Base-by-base conservation (phyloP, 805 yeast species). In the Peterozyma toletana region DNA sequence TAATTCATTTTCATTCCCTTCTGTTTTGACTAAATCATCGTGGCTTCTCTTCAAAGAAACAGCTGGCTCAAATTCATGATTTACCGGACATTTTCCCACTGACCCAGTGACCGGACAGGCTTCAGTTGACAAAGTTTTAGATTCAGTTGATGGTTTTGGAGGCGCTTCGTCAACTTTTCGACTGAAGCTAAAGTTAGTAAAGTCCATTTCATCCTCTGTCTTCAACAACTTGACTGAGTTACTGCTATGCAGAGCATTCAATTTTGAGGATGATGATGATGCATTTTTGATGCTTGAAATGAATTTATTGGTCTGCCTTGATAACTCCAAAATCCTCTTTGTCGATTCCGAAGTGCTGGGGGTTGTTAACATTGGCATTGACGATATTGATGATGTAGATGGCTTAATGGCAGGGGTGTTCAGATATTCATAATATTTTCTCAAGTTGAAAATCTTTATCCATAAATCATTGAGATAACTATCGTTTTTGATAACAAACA, bases 401-500 rank as follows among this genome's bases (percentile, higher is more conserved):
- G 27, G 27, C 27, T 21, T 21, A 21, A 21, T 21, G 36, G 55
- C 58, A 35, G 59, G 52, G 39, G 62, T 54, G 43, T 63, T 62
- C 34, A 60, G 62, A 41, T 57, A 61, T 42, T 64, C 69, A 43
- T 64, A 64, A 43, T 63, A 67, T 40, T 59, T 62, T 38, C 68
- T 51, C 17, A 64, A 50, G 41, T 59, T 60, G 31, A 62, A 45
- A 15, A 64, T 64, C 46, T 64, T 64, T 44, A 61, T 49, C 83
- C 83, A 77, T 18, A 77, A 52, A 37, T 76, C 71, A 46, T 77
- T 70, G 39, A 77, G 55, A 51, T 75, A 76, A 5, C 78, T 75
- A 50, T 77, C 83, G 51, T 79, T 78, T 53, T 77, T 71, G 66
- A 76, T 75, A 16, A 77, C 68, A 27, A 79, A 78, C 51, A 77